Base-by-base conservation (phyloP, 2,329 filamentous ascomycete genomes). In the Colletotrichum liriopes region DNA sequence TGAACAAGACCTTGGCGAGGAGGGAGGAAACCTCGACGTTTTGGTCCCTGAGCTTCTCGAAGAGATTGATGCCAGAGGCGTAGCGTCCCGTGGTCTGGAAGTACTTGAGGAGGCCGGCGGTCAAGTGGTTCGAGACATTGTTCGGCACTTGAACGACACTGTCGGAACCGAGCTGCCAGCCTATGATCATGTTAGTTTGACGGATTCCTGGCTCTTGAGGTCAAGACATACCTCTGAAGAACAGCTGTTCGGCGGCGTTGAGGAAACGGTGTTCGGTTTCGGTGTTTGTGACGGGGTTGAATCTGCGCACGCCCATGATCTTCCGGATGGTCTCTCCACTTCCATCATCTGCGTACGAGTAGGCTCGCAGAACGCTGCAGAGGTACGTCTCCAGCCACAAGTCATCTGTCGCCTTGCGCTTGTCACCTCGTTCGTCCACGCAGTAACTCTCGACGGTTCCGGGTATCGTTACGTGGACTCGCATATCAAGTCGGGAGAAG, bases 211-310 rank as follows among this genome's bases (percentile, higher is more conserved):
- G 26, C 32, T 23, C 43, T 32, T 14, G 2, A 29, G 26, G 43
- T 23, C 14, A 32, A 29, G 18, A 74, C 81, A 67, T 82, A 94
- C 95, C 96, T 83, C 93, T 91, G 84, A 98, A 98, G 84, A 99
- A 99, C 41, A 99, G 87, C 78, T 93, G 93, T 83, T 99, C 96
- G 14, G 96, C 96, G 26, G 96, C 94, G 78, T 97, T 93, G 52
- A 99, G 86, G 81, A 99, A 99, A 75, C 94, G 94, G 80, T 99
- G 96, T 83, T 99, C 96, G 73, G 94, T 95, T 82, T 99, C 96
- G n/a, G 96, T 98, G 82, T 94, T 98, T 59, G 95, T 98, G 73
- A 99, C 94, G 1, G 96, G 96, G 80, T 99, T 99, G 88, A 99
- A 98, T 74, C 96, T 91, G 77, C 96, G 90, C 62, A 98, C 95